Evolutionary conservation across 2,329 filamentous ascomycete species (phyloP).

Genomic region (Lasiodiplodia hormozganensis): DNA sequence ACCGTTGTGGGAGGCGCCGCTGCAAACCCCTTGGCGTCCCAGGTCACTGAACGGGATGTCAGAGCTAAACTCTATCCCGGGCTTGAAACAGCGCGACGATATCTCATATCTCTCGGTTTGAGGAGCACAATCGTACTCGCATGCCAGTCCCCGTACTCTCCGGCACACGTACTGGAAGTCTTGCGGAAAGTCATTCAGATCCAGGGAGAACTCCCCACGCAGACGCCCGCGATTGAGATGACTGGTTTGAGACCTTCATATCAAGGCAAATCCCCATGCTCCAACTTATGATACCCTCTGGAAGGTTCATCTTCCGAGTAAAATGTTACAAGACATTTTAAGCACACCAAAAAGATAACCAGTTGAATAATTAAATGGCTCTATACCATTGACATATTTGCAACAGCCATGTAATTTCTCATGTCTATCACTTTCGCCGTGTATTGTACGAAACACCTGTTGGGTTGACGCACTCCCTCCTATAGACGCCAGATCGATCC

Average conservation of each 20-base stretch:
- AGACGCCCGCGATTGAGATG: background rate
- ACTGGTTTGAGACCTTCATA: background rate
- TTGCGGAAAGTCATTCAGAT: conserved; percentile 4
- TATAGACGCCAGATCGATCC: background rate
- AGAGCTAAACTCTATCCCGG: conserved; percentile 11
- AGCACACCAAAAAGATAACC: background rate
- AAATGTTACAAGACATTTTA: background rate
- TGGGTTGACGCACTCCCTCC: background rate
- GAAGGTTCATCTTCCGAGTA: background rate
- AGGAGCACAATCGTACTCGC: conserved; percentile 16
- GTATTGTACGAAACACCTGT: background rate
- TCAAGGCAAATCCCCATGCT: background rate
- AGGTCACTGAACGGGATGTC: background rate
- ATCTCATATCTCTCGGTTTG: conserved; percentile 17
- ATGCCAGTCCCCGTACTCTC: conserved; percentile 14
- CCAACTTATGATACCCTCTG: background rate
- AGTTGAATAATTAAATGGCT: background rate
- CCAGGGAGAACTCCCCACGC: background rate
- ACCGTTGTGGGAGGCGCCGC: conserved; percentile 11
- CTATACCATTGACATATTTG: background rate
- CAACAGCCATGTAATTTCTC: background rate
- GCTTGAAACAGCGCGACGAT: conserved; percentile 7
- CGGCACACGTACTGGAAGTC: conserved; percentile 10
- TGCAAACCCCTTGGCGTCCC: conserved; percentile 5
- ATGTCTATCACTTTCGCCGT: conserved; percentile 6